These are phyloP conservation scores for Tetracladium maxilliforme DNA, from an alignment of 2,329 filamentous ascomycete species.

Conservation along the genomic window DNA sequence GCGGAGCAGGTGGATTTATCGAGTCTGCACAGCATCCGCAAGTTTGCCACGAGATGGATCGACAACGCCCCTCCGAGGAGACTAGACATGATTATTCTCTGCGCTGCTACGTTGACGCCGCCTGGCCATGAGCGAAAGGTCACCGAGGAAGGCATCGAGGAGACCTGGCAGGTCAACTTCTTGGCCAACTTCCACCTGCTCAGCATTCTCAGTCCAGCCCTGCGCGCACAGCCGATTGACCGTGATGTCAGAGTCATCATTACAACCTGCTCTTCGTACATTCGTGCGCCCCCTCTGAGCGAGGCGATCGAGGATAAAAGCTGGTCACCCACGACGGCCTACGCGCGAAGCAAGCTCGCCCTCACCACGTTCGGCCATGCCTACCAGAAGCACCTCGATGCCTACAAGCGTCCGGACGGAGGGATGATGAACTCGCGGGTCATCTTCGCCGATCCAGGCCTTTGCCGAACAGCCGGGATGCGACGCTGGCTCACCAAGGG, in stretches of 20 bases:
- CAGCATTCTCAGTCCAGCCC: conserved; percentile 77
- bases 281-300: conserved; percentile 52
- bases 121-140: conserved; percentile 40
- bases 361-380: conserved; percentile 80
- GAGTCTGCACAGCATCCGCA: conserved; percentile 77
- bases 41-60: conserved; percentile 95
- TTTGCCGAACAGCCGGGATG: conserved; percentile 73
- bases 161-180: conserved; percentile 90
- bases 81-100: conserved; percentile 82
- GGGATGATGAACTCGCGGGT: conserved; percentile 72
- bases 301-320: conserved; percentile 24
- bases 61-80: conserved; percentile 84
- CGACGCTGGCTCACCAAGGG: conserved; percentile 77
- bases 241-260: conserved; percentile 84
- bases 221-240: conserved; percentile 84
- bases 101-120: conserved; percentile 64
- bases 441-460: conserved; percentile 76
- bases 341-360: conserved; percentile 58
- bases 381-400: conserved; percentile 82
- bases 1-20: conserved; percentile 87
- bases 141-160: conserved; percentile 71
- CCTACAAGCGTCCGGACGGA: conserved; percentile 72
- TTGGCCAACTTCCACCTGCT: conserved; percentile 91
- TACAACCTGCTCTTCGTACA: conserved; percentile 77
- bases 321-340: conserved; percentile 42